These are phyloP conservation scores for Syzygium syzygioides DNA, from an alignment of 441 rosid genomes.

Conservation along the genomic window DNA sequence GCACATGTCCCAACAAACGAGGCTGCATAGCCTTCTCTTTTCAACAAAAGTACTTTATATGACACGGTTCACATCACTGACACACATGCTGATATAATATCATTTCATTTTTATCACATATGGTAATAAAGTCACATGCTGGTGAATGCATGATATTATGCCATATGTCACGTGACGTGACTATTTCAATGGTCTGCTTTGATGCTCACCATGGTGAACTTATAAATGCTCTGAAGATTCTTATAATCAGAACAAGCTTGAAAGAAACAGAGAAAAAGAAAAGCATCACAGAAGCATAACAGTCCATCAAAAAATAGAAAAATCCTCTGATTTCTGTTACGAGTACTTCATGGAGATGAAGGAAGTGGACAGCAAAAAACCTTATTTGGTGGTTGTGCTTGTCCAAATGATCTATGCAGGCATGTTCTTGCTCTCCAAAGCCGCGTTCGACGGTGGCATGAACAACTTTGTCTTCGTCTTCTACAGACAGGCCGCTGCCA, in stretches of 20 bases:
- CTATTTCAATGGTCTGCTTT: not conserved
- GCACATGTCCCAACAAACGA: slow-evolving; percentile 12
- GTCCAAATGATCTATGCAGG: slow-evolving; percentile 69
- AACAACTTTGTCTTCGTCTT: slow-evolving; percentile 77
- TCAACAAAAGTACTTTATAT: not conserved
- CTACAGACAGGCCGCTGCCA: slow-evolving; percentile 77
- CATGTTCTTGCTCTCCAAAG: slow-evolving; percentile 90
- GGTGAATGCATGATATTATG: not conserved
- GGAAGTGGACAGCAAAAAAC: slow-evolving; percentile 26
- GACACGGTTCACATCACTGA: not conserved
- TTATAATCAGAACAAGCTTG: not conserved
- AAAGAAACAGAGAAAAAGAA: not conserved
- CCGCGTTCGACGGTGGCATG: slow-evolving; percentile 78
- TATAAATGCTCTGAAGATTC: not conserved
- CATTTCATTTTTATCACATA: not conserved
- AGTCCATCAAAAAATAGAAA: slow-evolving; percentile 10
- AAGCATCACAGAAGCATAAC: not conserved
- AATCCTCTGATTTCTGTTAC: not conserved
- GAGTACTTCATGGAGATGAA: slow-evolving; percentile 20
- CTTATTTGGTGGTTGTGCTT: slow-evolving; percentile 42
- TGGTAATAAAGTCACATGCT: not conserved
- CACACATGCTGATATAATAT: not conserved
- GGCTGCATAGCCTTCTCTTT: not conserved
- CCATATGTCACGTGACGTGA: not conserved
- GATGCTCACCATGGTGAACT: not conserved